Base-by-base conservation (phyloP, 306 rosid species). In the Vigna radiata region DNA sequence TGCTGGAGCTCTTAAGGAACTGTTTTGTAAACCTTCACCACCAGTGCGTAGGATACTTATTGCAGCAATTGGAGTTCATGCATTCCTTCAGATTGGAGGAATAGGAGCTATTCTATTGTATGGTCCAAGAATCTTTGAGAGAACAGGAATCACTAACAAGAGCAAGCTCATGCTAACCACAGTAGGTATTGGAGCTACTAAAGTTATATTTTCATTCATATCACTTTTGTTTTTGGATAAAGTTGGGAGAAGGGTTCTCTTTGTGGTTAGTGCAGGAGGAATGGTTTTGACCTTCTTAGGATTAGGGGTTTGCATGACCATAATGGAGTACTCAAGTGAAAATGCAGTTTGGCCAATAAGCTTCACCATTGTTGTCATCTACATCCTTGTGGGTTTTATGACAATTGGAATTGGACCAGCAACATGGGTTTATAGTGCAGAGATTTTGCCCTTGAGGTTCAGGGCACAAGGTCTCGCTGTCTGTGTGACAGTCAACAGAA, bases 351-450 rank as follows among this genome's bases (percentile, higher is more conserved):
- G 96, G 93, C 84, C 88, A 5, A 36, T 75, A 9, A 27, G 61
- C 31, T 44, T 88, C 0, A 79, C 85, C 48, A 83, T 92, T 3
- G n/a, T 67, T 15, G 12, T 79, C 0, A 79, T 56, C 13, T 92
- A 86, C 8, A 15, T 43, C 1, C 83, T 21, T 29, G 84, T 92
- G n/a, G 90, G 83, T 2, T 90, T 88, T 54, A 70, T 77, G 67
- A 61, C 84, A 0, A 77, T 81, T 64, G 97, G 97, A 2, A 21
- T 88, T 3, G 97, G 89, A 8, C 96, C 97, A 0, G 60, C 87
- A 7, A 82, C 96, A 0, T 88, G 93, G 88, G 90, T 92, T 15
- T 92, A 92, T 39, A 83, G 90, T 19, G 48, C 91, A 1, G 97
- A 90, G 88, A 88, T 88, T 15, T 87, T 88, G 14, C 96, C 97